A percentile compares a stretch with the other conserved stretches of the same genome.
phyloP scores from a whole-genome alignment of 257 asterid genomes.

The Nicotiana knightiana region DNA sequence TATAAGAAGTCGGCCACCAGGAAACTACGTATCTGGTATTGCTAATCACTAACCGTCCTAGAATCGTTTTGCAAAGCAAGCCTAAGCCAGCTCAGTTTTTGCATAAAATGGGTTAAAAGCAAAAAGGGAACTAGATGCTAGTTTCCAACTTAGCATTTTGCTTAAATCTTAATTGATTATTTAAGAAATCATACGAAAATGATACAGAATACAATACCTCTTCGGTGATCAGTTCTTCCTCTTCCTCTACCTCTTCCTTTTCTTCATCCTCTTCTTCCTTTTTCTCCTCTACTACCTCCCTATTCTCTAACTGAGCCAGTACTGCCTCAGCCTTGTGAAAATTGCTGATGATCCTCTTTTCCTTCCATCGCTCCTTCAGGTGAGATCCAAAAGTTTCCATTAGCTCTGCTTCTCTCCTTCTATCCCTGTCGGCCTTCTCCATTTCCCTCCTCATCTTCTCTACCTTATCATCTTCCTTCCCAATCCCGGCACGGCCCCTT shows the following conservation, averaged over 20 bases:
- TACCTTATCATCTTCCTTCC: conserved; percentile 60
- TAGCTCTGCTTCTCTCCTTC: conserved; percentile 46
- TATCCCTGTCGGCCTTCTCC: conserved; percentile 41
- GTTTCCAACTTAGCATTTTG: not conserved
- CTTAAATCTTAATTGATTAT: not conserved
- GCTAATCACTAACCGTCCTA: not conserved
- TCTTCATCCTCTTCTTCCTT: conserved; percentile 50
- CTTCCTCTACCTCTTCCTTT: conserved; percentile 49
- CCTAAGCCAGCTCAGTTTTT: not conserved
- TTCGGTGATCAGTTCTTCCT: conserved; percentile 60
- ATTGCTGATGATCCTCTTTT: conserved; percentile 53
- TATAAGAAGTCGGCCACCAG: not conserved
- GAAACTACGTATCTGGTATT: not conserved
- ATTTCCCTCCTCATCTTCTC: conserved; percentile 61
- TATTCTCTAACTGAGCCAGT: conserved; percentile 82
- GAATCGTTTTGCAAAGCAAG: not conserved
- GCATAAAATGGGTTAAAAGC: not conserved
- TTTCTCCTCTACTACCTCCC: conserved; percentile 59
- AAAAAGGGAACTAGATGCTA: not conserved
- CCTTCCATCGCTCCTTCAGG: conserved; percentile 81
- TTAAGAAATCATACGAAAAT: not conserved
- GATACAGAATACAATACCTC: conserved; percentile 40
- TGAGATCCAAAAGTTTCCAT: conserved; percentile 71
- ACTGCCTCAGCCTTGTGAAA: conserved; percentile 78
- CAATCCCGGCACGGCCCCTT: conserved; percentile 86